These are phyloP conservation scores for Pelargonium australe DNA, from an alignment of 441 rosid species.

Conservation along the genomic window DNA sequence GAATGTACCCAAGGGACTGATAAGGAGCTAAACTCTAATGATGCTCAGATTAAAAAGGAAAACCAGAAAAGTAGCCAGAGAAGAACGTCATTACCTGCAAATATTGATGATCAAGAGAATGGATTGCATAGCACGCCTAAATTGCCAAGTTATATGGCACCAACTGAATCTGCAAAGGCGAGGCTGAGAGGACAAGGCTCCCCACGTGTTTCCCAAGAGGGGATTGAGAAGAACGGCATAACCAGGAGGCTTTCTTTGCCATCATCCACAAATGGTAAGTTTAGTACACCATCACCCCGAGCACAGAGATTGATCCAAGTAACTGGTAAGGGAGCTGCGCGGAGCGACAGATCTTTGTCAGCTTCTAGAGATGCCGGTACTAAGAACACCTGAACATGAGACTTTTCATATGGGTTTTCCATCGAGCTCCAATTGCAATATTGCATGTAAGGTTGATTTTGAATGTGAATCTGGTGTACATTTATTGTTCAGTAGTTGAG, in stretches of 20 bases:
- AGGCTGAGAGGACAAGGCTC: conserved; percentile 63
- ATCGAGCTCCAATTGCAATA: too few relatives aligned
- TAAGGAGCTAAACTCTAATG: conserved; percentile 31
- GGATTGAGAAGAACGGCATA: conserved; percentile 33
- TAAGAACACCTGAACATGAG: conserved; percentile 26
- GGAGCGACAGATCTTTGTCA: conserved; percentile 37
- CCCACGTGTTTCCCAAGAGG: conserved; percentile 38
- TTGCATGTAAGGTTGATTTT: background rate
- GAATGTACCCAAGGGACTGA: conserved; percentile 30
- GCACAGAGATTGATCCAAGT: conserved; percentile 40
- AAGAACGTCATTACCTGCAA: conserved; percentile 49
- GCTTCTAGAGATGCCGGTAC: conserved; percentile 56
- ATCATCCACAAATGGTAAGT: conserved; percentile 41
- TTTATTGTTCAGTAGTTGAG: background rate
- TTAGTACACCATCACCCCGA: conserved; percentile 47
- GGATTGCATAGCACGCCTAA: conserved; percentile 37
- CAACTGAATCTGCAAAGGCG: conserved; percentile 65
- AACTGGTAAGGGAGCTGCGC: conserved; percentile 41
- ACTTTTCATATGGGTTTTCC: background rate
- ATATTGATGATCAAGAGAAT: conserved; percentile 42
- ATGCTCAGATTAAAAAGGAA: conserved; percentile 23
- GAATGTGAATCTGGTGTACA: background rate
- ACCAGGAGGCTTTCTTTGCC: conserved; percentile 69
- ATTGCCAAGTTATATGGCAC: conserved; percentile 80
- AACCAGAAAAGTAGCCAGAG: conserved; percentile 40